phyloP scores from a whole-genome alignment of 2,329 filamentous ascomycete species.

The Berkeleyomyces basicola region DNA sequence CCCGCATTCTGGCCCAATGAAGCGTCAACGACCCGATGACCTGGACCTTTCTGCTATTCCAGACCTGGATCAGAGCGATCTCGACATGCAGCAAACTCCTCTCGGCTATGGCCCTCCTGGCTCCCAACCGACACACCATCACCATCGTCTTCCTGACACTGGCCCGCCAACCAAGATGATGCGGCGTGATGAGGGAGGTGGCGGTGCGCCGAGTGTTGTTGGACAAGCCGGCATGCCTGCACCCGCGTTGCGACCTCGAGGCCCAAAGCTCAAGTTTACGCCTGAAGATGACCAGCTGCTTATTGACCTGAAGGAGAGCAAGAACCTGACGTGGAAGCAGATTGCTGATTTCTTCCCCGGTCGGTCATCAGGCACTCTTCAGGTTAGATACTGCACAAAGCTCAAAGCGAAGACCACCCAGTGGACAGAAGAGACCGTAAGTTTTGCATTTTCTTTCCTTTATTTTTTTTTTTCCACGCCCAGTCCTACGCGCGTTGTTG shows the following conservation, averaged over 20 bases:
- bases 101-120: constrained; percentile 19
- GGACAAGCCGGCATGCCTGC: constrained; percentile 75
- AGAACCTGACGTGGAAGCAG: constrained; percentile 91
- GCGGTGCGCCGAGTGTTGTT: constrained; percentile 66
- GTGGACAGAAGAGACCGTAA: constrained; percentile 87
- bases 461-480: not conserved
- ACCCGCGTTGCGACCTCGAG: constrained; percentile 63
- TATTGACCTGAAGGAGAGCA: constrained; percentile 84
- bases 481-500: not conserved
- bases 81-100: constrained; percentile 38
- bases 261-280: constrained; percentile 87
- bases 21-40: constrained; percentile 41
- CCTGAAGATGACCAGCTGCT: constrained; percentile 78
- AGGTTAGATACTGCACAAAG: constrained; percentile 91
- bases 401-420: constrained; percentile 83
- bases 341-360: constrained; percentile 94
- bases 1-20: constrained; percentile 23
- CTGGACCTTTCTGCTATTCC: constrained; percentile 37
- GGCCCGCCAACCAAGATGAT: constrained; percentile 52
- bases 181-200: constrained; percentile 34
- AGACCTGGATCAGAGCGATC: constrained; percentile 36
- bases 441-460: constrained; percentile 18
- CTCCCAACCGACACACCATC: constrained; percentile 51
- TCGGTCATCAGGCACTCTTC: constrained; percentile 73
- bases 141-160: constrained; percentile 63